Conservation (phyloP, 345 rosid genomes). For the Mangifera indica region DNA sequence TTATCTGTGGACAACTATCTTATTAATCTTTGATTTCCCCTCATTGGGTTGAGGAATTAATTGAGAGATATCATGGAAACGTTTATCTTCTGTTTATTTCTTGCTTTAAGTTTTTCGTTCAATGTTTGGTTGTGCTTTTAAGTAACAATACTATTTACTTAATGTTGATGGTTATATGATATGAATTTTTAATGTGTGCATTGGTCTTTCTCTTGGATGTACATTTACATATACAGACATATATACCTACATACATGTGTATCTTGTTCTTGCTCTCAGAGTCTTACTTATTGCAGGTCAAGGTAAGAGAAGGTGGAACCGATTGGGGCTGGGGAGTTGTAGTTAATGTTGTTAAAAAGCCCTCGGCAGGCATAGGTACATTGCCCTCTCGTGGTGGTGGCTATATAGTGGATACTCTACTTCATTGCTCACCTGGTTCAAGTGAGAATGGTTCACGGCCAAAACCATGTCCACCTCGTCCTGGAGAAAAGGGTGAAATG, state of each 20-base stretch:
- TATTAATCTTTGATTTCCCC: neutral
- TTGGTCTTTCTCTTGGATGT: neutral
- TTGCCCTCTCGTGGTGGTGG: constrained; percentile 64
- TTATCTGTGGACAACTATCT: neutral
- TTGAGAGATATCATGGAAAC: neutral
- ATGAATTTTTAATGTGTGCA: neutral
- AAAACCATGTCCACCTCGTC: constrained; percentile 87
- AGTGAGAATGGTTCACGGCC: constrained; percentile 84
- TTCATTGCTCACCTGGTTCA: constrained; percentile 82
- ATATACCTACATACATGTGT: neutral
- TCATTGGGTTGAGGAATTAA: neutral
- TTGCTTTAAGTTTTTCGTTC: neutral
- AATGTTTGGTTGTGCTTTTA: neutral
- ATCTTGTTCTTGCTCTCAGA: neutral
- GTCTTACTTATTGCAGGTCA: constrained; percentile 56
- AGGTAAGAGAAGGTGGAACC: constrained; percentile 89
- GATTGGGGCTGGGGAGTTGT: constrained; percentile 99
- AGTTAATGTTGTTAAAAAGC: constrained; percentile 82
- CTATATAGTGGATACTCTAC: constrained; percentile 89
- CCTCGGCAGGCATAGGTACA: constrained; percentile 55
- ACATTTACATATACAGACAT: too few species aligned
- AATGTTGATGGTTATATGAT: neutral
- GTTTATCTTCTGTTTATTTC: neutral
- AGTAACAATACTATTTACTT: neutral
- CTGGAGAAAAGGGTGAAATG: constrained; percentile 98